Percentiles rank a stretch among this genome's conserved stretches.
phyloP scores from a whole-genome alignment of 768 basidiomycete genomes.

The Guyanaporus albipodus region DNA sequence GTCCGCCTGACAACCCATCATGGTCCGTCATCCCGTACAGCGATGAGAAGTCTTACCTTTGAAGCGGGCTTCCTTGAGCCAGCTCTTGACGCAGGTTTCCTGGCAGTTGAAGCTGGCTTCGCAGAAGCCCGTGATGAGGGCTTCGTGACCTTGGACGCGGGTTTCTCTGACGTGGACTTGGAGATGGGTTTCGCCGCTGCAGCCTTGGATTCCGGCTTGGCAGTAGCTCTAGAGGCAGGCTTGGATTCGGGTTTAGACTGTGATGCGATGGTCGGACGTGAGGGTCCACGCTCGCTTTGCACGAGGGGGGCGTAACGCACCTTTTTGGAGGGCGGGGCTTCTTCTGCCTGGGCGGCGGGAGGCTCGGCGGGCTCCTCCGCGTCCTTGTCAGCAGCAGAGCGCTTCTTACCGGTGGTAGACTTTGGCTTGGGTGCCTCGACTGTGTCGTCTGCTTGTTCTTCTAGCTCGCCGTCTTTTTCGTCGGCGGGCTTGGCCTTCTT shows the following conservation, averaged over 20 bases:
- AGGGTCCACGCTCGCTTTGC: background rate
- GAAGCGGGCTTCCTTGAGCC: constrained; percentile 62
- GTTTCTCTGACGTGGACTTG: constrained; percentile 36
- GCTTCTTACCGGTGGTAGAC: constrained; percentile 53
- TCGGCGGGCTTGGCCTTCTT: constrained; percentile 39
- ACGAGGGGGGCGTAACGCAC: constrained; percentile 32
- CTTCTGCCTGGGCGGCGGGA: constrained; percentile 35
- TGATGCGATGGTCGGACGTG: constrained; percentile 1
- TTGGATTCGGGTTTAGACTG: constrained; percentile 45
- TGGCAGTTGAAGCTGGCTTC: constrained; percentile 44
- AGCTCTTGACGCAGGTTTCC: constrained; percentile 56
- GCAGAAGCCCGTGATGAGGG: constrained; percentile 37
- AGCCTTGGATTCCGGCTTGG: constrained; percentile 35
- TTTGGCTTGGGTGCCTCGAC: constrained; percentile 39
- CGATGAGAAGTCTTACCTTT: constrained; percentile 38
- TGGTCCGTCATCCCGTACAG: background rate
- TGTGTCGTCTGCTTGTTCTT: constrained; percentile 31
- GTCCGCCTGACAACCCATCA: constrained; percentile 26
- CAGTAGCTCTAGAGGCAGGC: constrained; percentile 20
- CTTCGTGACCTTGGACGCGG: constrained; percentile 39
- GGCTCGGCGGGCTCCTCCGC: constrained; percentile 36
- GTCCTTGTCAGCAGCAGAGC: constrained; percentile 40
- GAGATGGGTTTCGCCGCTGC: constrained; percentile 29
- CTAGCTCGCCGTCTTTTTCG: constrained; percentile 44
- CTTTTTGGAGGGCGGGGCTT: constrained; percentile 62